A percentile compares a stretch with the other conserved stretches of the same genome.
phyloP scores from a whole-genome alignment of 768 basidiomycete species.

The Russula vinacea region DNA sequence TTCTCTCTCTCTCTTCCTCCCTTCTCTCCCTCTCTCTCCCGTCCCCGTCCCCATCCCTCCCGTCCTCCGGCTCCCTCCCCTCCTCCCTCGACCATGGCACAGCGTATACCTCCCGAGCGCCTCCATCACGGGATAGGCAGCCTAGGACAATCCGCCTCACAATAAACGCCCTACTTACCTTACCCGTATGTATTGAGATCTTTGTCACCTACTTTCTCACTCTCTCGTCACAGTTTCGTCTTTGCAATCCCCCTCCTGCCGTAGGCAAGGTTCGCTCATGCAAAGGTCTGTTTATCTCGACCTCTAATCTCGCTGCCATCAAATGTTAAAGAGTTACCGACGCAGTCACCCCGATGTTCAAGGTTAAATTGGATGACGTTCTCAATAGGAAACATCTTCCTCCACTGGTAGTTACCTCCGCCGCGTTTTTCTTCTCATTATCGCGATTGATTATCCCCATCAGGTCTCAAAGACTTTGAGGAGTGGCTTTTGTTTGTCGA shows the following conservation, averaged over 20 bases:
- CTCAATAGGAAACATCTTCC: conserved; percentile 75
- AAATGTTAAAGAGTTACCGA: background rate
- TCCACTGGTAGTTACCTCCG: conserved; percentile 48
- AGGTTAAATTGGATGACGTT: conserved; percentile 70
- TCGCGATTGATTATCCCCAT: background rate
- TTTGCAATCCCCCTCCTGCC: conserved; percentile 67
- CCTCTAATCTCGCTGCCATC: background rate
- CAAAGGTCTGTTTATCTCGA: conserved; percentile 40
- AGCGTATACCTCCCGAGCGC: background rate
- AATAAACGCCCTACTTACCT: conserved; percentile 38
- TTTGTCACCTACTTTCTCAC: conserved; percentile 8
- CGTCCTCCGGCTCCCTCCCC: background rate
- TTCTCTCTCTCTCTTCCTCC: background rate
- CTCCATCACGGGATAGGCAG: conserved; percentile 30
- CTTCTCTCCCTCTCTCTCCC: background rate
- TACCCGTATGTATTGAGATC: conserved; percentile 40
- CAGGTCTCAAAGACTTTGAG: conserved; percentile 48
- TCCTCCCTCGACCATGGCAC: conserved; percentile 17
- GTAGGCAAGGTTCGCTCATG: conserved; percentile 68
- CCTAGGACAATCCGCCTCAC: conserved; percentile 38
- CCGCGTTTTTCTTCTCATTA: conserved; percentile 9
- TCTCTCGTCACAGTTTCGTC: conserved; percentile 40
- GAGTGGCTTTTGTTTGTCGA: conserved; percentile 84
- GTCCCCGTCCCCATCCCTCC: background rate
- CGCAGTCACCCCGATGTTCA: conserved; percentile 57